phyloP scores from a whole-genome alignment of 495 filamentous ascomycete genomes.

The Jackrogersella multiformis region DNA sequence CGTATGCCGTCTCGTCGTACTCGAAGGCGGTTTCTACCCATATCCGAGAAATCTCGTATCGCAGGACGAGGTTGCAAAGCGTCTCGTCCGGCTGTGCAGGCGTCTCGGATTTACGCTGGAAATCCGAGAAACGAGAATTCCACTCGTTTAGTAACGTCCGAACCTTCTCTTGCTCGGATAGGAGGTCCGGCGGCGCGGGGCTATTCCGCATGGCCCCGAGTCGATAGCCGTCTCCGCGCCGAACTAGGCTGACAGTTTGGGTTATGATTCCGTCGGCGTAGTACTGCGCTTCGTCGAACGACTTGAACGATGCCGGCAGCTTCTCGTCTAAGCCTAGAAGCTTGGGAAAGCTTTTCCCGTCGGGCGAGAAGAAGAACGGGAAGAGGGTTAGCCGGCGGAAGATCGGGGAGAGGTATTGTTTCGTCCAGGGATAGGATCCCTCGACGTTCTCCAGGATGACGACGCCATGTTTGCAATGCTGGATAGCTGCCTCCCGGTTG shows the following conservation, averaged over 20 bases:
- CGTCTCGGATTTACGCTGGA: slow-evolving; percentile 8
- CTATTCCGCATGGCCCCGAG: slow-evolving; percentile 21
- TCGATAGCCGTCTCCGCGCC: slow-evolving; percentile 40
- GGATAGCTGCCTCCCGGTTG: slow-evolving; percentile 55
- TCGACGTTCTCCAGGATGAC: slow-evolving; percentile 46
- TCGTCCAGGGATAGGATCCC: slow-evolving; percentile 45
- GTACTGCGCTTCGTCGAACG: slow-evolving; percentile 31
- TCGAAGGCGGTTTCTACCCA: slow-evolving; percentile 52
- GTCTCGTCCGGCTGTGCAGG: not conserved
- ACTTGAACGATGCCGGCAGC: slow-evolving; percentile 23
- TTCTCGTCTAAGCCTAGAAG: slow-evolving; percentile 32
- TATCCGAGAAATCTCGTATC: slow-evolving; percentile 37
- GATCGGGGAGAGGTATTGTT: slow-evolving; percentile 54
- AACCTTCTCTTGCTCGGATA: slow-evolving; percentile 20
- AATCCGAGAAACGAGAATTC: slow-evolving; percentile 35
- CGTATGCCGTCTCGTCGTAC: slow-evolving; percentile 49
- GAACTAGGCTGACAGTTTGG: slow-evolving; percentile 45
- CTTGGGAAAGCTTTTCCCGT: slow-evolving; percentile 31
- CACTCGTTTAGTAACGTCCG: slow-evolving; percentile 34
- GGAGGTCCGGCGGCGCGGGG: slow-evolving; percentile 22
- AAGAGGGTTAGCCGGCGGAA: slow-evolving; percentile 53
- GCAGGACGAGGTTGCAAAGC: slow-evolving; percentile 28
- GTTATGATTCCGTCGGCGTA: slow-evolving; percentile 39
- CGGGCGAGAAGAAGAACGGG: slow-evolving; percentile 47
- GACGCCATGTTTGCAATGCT: slow-evolving; percentile 55